phyloP scores from a whole-genome alignment of 2,329 filamentous ascomycete species.

The Ascochyta koolunga region DNA sequence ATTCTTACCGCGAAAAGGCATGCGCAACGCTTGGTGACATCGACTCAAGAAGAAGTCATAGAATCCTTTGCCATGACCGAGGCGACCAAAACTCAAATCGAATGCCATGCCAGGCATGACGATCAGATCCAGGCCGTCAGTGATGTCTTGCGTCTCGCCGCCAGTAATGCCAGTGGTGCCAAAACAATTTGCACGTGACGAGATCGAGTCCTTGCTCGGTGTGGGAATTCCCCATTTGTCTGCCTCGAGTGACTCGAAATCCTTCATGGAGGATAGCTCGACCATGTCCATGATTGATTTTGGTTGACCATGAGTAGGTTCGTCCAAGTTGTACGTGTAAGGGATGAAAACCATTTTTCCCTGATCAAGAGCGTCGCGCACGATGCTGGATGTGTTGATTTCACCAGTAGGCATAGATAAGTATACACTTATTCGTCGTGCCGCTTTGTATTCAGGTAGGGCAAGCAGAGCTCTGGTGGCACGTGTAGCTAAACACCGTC shows the following conservation, averaged over 20 bases:
- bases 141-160: slow-evolving; percentile 41
- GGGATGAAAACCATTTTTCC: slow-evolving; percentile 92
- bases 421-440: slow-evolving; percentile 81
- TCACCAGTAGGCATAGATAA: slow-evolving; percentile 91
- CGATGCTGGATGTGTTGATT: slow-evolving; percentile 81
- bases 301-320: slow-evolving; percentile 51
- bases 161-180: slow-evolving; percentile 62
- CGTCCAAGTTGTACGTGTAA: slow-evolving; percentile 73
- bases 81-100: slow-evolving; percentile 73
- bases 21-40: slow-evolving; percentile 63
- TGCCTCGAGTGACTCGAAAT: slow-evolving; percentile 76
- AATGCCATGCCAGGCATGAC: slow-evolving; percentile 94
- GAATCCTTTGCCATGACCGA: slow-evolving; percentile 95
- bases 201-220: slow-evolving; percentile 69
- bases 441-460: slow-evolving; percentile 76
- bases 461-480: slow-evolving; percentile 70
- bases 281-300: slow-evolving; percentile 95
- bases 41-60: slow-evolving; percentile 91
- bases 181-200: slow-evolving; percentile 73
- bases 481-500: slow-evolving; percentile 60
- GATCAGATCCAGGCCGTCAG: slow-evolving; percentile 74
- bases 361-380: slow-evolving; percentile 74
- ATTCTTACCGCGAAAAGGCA: slow-evolving; percentile 66
- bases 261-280: slow-evolving; percentile 70
- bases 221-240: slow-evolving; percentile 98